Evolutionary conservation across 345 rosid genomes (phyloP), one percentile per base, ranked within the genome.

Genomic region (Trapa bicornis): DNA sequence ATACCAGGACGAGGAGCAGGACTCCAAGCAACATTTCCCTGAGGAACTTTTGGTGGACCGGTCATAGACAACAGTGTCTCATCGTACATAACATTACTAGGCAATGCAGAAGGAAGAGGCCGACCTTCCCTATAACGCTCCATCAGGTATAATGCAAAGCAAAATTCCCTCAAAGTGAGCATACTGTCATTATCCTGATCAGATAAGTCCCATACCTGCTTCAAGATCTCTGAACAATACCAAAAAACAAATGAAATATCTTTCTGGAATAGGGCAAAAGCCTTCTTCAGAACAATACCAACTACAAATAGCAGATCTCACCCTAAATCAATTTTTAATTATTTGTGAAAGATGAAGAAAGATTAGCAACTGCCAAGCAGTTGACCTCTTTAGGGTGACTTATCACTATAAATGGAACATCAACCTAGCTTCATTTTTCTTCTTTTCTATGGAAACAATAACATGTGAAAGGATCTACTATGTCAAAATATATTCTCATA

Each of bases 111-210:
- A 47, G 99, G 99, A 74, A 91, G 96, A 71, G 95, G 83, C 68
- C 84, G 86, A 36, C 99, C 99, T 79, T 91, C 99, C 82, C 96
- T 91, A 73, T 64, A 83, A 56, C 92, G 91, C 83, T 94, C 98
- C 98, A 92, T 92, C 82, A 92, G 78, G 80, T 92, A 92, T 58
- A 92, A 87, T 68, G 98, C 89, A 80, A 85, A 84, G 83, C 97
- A 94, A 70, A 94, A 94, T 72, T 94, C 99, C 79, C 95, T 91
- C 86, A 91, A 79, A 68, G 99, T 91, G 77, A 94, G 97, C 97
- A 94, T 94, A 81, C 97, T 91, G 76, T 94, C 99, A 78, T 72
- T 82, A 72, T 94, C 99, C 80, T 94, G 99, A 84, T 94, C 99
- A 50, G 99, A 91, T 77, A 94, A 82, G 78, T 94, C 96, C 97